A percentile compares a stretch with the other conserved stretches of the same genome.
Evolutionary conservation across 176 grass and related monocot genomes (phyloP).

Genomic region (Melocanna baccifera): DNA sequence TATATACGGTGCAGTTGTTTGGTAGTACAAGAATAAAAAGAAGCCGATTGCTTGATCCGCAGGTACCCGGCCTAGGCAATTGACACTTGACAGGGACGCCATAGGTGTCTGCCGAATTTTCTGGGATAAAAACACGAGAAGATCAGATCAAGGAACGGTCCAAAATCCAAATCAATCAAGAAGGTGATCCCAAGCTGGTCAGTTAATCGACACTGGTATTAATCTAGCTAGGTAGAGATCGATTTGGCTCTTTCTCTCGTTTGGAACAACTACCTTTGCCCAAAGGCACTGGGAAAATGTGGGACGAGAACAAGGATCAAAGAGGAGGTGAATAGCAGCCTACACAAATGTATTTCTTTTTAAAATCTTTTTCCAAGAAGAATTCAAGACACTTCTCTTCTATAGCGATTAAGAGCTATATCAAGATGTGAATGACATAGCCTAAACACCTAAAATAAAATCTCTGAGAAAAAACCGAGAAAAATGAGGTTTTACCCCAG

Average conservation of each 20-base stretch:
- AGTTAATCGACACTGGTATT: neutral
- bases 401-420: no score
- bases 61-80: neutral
- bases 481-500: no score
- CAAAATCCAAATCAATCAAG: neutral
- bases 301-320: no score
- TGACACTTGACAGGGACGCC: neutral
- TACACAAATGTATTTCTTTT: no score
- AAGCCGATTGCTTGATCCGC: neutral
- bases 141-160: neutral
- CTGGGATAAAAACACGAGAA: neutral
- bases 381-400: no score
- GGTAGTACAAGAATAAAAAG: neutral
- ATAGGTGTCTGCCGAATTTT: neutral
- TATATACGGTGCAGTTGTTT: neutral
- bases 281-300: neutral
- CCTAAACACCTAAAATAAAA: no score
- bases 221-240: slow-evolving; percentile 1
- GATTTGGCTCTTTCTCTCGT: neutral
- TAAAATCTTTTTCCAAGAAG: no score
- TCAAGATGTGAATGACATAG: no score
- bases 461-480: no score
- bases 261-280: slow-evolving; percentile 4
- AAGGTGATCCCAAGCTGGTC: neutral
- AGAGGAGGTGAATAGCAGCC: no score